Evolutionary conservation across 441 rosid species (phyloP).

Genomic region (Adansonia rubrostipa): DNA sequence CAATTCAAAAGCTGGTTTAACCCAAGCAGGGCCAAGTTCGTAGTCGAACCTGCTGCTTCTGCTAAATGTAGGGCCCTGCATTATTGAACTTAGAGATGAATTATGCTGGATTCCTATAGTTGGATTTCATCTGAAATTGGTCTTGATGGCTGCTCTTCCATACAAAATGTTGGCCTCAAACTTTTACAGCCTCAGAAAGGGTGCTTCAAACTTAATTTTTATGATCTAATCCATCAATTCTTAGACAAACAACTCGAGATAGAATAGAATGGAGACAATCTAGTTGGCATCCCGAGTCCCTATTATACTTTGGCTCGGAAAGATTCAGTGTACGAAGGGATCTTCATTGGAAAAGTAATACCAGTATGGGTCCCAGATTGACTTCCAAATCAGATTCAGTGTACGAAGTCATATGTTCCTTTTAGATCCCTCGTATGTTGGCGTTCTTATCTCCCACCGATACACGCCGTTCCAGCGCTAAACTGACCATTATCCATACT

Average conservation of each 20-base stretch:
- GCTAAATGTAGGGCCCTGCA: background rate
- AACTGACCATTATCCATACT: constrained; percentile 33
- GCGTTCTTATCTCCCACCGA: constrained; percentile 49
- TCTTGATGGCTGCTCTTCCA: background rate
- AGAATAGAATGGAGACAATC: background rate
- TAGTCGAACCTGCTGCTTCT: background rate
- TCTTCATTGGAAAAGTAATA: constrained; percentile 8
- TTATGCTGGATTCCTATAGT: background rate
- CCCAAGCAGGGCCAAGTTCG: background rate
- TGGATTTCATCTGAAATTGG: background rate
- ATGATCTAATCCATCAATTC: background rate
- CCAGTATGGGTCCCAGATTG: constrained; percentile 17
- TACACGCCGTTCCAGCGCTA: constrained; percentile 34
- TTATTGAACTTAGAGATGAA: background rate
- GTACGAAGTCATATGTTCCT: background rate
- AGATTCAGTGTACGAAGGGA: constrained; percentile 18
- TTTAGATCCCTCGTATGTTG: constrained; percentile 4
- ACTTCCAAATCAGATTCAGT: background rate
- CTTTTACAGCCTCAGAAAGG: background rate
- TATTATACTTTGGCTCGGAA: background rate
- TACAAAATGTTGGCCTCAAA: too few relatives aligned
- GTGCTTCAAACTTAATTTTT: background rate
- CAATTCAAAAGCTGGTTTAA: background rate
- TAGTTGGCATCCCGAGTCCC: constrained; percentile 15
- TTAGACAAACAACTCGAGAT: too few relatives aligned